Base-by-base conservation (phyloP, 2,329 filamentous ascomycete genomes). In the Colletotrichum higginsianum region DNA sequence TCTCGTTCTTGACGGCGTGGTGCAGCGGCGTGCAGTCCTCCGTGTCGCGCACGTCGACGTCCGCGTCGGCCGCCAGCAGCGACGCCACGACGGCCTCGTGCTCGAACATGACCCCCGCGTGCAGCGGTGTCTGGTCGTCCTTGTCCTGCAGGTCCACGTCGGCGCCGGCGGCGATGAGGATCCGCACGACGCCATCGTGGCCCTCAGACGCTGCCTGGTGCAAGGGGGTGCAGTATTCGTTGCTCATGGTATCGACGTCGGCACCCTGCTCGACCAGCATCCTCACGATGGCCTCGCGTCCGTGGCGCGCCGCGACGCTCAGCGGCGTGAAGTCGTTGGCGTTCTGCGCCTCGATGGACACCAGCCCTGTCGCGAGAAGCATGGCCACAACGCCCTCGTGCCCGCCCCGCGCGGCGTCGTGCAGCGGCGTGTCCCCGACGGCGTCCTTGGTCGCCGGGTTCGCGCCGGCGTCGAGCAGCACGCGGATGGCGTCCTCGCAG, bases 181-280 rank as follows among this genome's bases (percentile, higher is more conserved):
- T 52, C 7, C 67, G 21, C 8, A 62, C 74, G 0, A 75, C 66
- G 1, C 73, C 74, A 0, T 75, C 66, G 35, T 73, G 72, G 12
- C 75, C 75, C 30, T 71, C 70, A 16, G 74, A 70, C 2, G 75
- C 75, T 3, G 75, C 74, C 49, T 75, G 75, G 57, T 75, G 74
- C 3, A 75, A 50, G 1, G 73, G 73, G 30, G 73, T 67, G 46
- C 71, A 74, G n/a, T 72, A 74, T 44, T 74, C 73, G 7, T 50
- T 72, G 46, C 71, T 71, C 57, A 68, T 18, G 5, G 66, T 58
- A 6, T 76, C 75, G 12, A 75, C 62, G 13, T 74, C 72, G 21
- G 75, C 75, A 2, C 74, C 75, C 30, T 68, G 73, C 35, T 75
- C 73, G 6, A 76, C 67, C 46, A 76, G 61, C 57, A 67, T 66